These are phyloP conservation scores for Coniella lustricola DNA, from an alignment of 2,329 filamentous ascomycete species.

Conservation along the genomic window DNA sequence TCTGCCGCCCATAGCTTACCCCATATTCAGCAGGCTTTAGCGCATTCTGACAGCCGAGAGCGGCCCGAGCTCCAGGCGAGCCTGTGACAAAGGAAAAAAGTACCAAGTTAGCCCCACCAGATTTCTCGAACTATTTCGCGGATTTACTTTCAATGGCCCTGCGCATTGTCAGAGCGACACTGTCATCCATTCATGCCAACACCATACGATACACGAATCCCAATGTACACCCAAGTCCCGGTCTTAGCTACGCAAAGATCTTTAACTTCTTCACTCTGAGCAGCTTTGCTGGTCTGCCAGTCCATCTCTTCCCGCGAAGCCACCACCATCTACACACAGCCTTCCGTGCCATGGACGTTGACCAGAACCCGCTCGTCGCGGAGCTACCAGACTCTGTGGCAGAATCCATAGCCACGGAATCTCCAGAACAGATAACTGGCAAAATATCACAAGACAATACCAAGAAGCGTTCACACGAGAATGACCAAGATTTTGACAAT, in stretches of 20 bases:
- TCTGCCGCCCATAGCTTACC: neutral
- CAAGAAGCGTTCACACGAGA: constrained; percentile 9
- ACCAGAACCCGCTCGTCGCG: neutral
- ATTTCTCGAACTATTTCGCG: neutral
- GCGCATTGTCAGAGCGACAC: neutral
- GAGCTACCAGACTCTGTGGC: neutral
- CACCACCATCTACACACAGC: too few species aligned
- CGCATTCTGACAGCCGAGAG: neutral
- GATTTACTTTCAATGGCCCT: neutral
- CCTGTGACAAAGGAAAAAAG: constrained; percentile 2
- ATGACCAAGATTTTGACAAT: neutral
- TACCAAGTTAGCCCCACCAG: constrained; percentile 4
- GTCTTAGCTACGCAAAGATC: too few species aligned
- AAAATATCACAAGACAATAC: neutral
- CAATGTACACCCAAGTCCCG: too few species aligned
- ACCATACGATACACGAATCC: too few species aligned
- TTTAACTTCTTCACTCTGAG: too few species aligned
- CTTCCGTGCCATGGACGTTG: neutral
- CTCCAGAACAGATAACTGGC: neutral
- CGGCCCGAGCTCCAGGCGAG: neutral
- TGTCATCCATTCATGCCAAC: too few species aligned
- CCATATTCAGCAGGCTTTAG: too few species aligned
- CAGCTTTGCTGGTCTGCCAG: neutral
- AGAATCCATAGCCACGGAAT: neutral
- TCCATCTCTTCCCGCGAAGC: neutral